Evolutionary conservation across 192 early-diverging fungal species (phyloP).

Genomic region (Podochytrium sp.): DNA sequence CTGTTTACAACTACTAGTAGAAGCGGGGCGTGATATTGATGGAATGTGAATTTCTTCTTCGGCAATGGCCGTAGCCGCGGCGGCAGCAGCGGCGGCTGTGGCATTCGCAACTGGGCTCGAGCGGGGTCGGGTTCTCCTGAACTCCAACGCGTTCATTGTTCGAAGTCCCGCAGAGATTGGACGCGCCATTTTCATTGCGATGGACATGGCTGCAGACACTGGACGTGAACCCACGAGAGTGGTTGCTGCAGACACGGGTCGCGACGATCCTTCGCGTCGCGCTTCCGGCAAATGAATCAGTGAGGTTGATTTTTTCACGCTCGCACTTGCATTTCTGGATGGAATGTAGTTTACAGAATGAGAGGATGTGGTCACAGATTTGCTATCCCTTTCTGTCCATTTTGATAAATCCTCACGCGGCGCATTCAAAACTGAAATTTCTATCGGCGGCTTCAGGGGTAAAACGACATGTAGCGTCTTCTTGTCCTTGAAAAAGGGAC

Average conservation of each 20-base stretch:
- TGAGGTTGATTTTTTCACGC: too few species aligned
- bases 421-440: background rate
- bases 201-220: background rate
- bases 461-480: background rate
- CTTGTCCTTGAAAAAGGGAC: slow-evolving; percentile 49
- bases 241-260: background rate
- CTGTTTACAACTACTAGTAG: too few species aligned
- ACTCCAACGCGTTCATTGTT: background rate
- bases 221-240: slow-evolving; percentile 8
- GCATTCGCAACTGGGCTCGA: too few species aligned
- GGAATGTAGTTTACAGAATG: background rate
- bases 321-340: too few species aligned
- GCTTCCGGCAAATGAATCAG: too few species aligned
- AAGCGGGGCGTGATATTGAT: too few species aligned
- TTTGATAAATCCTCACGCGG: background rate
- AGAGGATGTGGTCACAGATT: background rate
- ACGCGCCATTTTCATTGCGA: slow-evolving; percentile 1
- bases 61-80: too few species aligned
- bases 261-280: too few species aligned
- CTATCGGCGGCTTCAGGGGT: background rate
- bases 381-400: background rate
- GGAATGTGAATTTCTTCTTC: too few species aligned
- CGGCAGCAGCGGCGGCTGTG: too few species aligned
- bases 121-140: slow-evolving; percentile 7
- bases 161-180: slow-evolving; percentile 22